Base-by-base conservation (phyloP, 2,329 filamentous ascomycete species). In the Aphanocladium album region DNA sequence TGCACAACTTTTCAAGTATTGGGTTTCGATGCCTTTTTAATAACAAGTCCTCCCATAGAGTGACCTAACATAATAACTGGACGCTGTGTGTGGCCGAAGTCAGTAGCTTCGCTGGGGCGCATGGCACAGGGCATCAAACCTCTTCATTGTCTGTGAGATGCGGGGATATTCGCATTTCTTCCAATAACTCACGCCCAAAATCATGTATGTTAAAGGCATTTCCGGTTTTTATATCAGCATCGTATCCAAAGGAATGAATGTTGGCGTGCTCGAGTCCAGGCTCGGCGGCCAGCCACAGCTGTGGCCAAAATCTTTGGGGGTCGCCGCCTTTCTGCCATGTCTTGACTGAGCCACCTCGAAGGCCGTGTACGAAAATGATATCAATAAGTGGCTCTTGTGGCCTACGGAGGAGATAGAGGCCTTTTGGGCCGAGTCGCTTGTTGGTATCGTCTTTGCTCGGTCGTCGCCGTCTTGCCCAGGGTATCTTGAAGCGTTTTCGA, bases 321-420 rank as follows among this genome's bases (percentile, higher is more conserved):
- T 74, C 66, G 1, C 64, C 53, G 1, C 68, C 64, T 58, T 74
- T 73, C 7, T 69, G 69, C 77, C 78, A 80, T 61, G 77, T 78
- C 60, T 73, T 73, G 1, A 68, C 68, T 3, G 76, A 76, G n/a
- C 68, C 68, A 0, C 76, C 76, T 2, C 74, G 69, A 1, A 79
- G 67, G 1, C 76, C 75, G 62, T 79, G 77, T 3, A 79, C 71
- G 59, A 79, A 79, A 19, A 77, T 66, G 2, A 79, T 66, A 47
- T 78, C 74, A 8, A 75, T 63, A 1, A 70, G 61, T 1, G 74
- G 69, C 19, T 73, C 67, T 0, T 68, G 62, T 0, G 72, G n/a
- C n/a, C 9, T 21, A n/a, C 46, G 53, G 2, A 56, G 53, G 14
- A 23, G 1, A 7, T 39, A 56, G 11, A 56, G 53, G 2, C 37